Evolutionary conservation across 2,329 filamentous ascomycete species (phyloP).

Genomic region (Penicillium oxalicum): DNA sequence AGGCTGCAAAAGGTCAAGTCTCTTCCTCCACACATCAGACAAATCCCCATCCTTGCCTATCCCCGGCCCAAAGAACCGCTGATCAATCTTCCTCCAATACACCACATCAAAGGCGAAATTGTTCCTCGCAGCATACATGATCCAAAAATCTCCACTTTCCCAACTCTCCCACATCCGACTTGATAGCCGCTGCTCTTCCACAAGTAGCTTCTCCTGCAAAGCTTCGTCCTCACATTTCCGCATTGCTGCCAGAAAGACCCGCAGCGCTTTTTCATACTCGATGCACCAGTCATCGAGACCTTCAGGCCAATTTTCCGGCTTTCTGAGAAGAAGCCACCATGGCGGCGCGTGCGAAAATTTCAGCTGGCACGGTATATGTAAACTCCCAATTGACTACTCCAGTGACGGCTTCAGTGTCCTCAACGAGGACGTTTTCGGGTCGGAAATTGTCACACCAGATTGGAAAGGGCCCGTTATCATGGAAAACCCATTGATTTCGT

Average conservation of each 20-base stretch:
- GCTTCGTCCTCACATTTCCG: slow-evolving; percentile 9
- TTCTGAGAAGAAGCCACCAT: slow-evolving; percentile 21
- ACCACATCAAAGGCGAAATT: slow-evolving; percentile 5
- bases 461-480: slow-evolving; percentile 20
- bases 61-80: slow-evolving; percentile 3
- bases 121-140: slow-evolving; percentile 3
- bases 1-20: slow-evolving; percentile 3
- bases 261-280: slow-evolving; percentile 4
- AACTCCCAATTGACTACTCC: slow-evolving; percentile 23
- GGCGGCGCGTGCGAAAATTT: slow-evolving; percentile 18
- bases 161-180: slow-evolving; percentile 12
- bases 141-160: slow-evolving; percentile 7
- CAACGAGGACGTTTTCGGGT: slow-evolving; percentile 16
- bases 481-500: slow-evolving; percentile 11
- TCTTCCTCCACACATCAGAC: slow-evolving; percentile 3
- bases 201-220: slow-evolving; percentile 3
- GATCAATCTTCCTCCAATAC: slow-evolving; percentile 6
- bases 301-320: slow-evolving; percentile 19
- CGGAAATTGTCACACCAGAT: slow-evolving; percentile 22
- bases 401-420: slow-evolving; percentile 9
- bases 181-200: slow-evolving; percentile 13
- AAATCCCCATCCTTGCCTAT: not conserved
- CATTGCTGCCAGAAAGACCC: slow-evolving; percentile 10
- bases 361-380: slow-evolving; percentile 17
- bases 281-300: slow-evolving; percentile 16